Evolutionary conservation across 1,139 yeast species (phyloP).

Genomic region (Candida glucosophila): DNA sequence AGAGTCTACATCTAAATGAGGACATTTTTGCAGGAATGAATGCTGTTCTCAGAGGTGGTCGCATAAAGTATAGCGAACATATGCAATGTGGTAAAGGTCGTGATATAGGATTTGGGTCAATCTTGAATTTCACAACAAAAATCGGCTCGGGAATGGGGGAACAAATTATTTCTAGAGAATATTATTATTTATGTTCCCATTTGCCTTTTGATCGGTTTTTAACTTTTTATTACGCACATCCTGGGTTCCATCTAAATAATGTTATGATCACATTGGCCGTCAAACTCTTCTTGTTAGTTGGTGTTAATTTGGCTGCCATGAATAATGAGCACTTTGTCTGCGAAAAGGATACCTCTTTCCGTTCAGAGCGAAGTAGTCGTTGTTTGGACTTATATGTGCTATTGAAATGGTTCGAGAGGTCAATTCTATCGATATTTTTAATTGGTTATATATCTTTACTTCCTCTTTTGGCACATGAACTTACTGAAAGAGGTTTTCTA

Average conservation of each 20-base stretch:
- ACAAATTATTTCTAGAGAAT: constrained; percentile 76
- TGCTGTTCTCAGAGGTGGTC: constrained; percentile 73
- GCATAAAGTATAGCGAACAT: constrained; percentile 82
- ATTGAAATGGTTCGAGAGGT: constrained; percentile 70
- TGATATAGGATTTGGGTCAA: constrained; percentile 80
- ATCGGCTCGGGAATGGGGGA: constrained; percentile 97
- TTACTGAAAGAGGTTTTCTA: constrained; percentile 67
- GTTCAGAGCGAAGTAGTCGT: constrained; percentile 40
- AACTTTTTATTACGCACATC: constrained; percentile 85
- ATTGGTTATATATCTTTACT: constrained; percentile 79
- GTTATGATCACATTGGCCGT: constrained; percentile 70
- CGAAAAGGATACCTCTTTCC: no score
- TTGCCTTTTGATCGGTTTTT: constrained; percentile 73
- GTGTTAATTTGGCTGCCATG: constrained; percentile 62
- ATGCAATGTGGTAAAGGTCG: constrained; percentile 90
- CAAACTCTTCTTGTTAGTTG: constrained; percentile 58
- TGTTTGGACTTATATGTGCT: constrained; percentile 73
- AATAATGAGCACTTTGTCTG: constrained; percentile 54
- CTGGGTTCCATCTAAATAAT: constrained; percentile 84
- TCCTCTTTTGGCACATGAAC: constrained; percentile 72
- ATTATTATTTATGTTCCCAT: constrained; percentile 71
- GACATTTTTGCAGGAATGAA: constrained; percentile 91
- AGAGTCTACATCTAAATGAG: constrained; percentile 77
- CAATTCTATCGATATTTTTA: constrained; percentile 72
- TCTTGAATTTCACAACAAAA: constrained; percentile 75